Percentiles rank a stretch among this genome's conserved stretches.
Evolutionary conservation across 306 rosid genomes (phyloP).

Genomic region (Trifolium dubium): DNA sequence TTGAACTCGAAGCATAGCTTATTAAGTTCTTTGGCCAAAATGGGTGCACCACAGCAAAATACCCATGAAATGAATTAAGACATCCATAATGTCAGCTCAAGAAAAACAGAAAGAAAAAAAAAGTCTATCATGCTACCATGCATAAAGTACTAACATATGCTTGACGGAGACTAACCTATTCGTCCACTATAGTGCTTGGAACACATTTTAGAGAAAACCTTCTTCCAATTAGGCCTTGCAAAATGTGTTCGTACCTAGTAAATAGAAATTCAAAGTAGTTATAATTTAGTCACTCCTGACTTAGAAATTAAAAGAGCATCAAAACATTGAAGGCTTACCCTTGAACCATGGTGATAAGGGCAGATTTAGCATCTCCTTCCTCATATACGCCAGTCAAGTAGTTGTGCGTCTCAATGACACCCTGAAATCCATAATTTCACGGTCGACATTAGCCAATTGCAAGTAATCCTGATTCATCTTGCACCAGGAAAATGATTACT

Average conservation of each 20-base stretch:
- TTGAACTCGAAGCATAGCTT: slow-evolving; percentile 93
- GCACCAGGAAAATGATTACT: slow-evolving; percentile 23
- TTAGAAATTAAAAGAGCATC: slow-evolving; percentile 25
- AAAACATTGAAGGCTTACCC: slow-evolving; percentile 56
- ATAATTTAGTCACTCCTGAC: slow-evolving; percentile 21
- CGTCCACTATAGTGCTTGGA: slow-evolving; percentile 89
- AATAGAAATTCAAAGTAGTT: slow-evolving; percentile 25
- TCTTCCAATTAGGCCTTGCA: slow-evolving; percentile 99
- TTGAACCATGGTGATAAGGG: slow-evolving; percentile 99
- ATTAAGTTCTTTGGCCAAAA: slow-evolving; percentile 91
- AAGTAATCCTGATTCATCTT: slow-evolving; percentile 35
- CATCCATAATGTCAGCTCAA: slow-evolving; percentile 34
- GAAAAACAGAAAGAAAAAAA: background rate
- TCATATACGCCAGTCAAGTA: slow-evolving; percentile 97
- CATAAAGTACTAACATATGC: background rate
- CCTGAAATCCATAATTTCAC: slow-evolving; percentile 60
- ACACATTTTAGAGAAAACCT: slow-evolving; percentile 84
- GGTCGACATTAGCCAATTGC: slow-evolving; percentile 40
- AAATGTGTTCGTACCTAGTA: slow-evolving; percentile 94
- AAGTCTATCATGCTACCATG: background rate
- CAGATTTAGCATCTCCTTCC: slow-evolving; percentile 98
- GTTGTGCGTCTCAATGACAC: slow-evolving; percentile 99
- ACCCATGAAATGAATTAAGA: slow-evolving; percentile 66
- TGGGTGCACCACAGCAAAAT: slow-evolving; percentile 96
- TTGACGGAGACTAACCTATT: slow-evolving; percentile 59